phyloP scores from a whole-genome alignment of 1,284 basidiomycete genomes.

The Naganishia cerealis region DNA sequence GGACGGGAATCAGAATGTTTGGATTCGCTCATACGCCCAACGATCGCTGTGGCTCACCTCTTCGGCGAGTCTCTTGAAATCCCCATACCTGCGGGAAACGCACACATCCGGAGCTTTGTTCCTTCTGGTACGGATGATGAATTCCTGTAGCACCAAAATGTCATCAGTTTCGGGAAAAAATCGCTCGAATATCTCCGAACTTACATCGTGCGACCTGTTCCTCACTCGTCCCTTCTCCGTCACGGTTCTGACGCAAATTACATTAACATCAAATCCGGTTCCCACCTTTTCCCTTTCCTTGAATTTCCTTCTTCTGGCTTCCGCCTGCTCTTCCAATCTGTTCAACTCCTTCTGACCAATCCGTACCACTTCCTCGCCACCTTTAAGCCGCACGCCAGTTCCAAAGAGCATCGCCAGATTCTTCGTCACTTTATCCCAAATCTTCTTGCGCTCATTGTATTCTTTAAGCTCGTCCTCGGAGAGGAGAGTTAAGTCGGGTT shows the following conservation, averaged over 20 bases:
- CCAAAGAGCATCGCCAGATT: constrained; percentile 77
- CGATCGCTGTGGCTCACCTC: constrained; percentile 61
- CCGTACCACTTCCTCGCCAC: constrained; percentile 81
- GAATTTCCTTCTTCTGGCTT: constrained; percentile 54
- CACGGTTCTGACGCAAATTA: constrained; percentile 78
- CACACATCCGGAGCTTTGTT: constrained; percentile 72
- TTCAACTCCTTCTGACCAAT: constrained; percentile 77
- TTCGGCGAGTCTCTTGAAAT: constrained; percentile 81
- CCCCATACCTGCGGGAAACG: constrained; percentile 90
- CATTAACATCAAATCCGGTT: constrained; percentile 77
- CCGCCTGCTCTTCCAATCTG: constrained; percentile 68
- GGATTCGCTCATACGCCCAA: constrained; percentile 2
- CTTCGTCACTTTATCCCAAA: constrained; percentile 72
- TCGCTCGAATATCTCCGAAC: constrained; percentile 32
- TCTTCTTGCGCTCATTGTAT: constrained; percentile 62
- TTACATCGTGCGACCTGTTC: constrained; percentile 78
- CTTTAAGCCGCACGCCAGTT: constrained; percentile 74
- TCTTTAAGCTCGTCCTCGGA: constrained; percentile 60
- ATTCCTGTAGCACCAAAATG: constrained; percentile 65
- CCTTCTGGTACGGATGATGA: constrained; percentile 83
- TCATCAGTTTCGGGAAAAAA: constrained; percentile 18
- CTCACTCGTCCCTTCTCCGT: constrained; percentile 78
- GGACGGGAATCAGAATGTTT: not conserved
- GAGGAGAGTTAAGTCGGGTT: constrained; percentile 43
- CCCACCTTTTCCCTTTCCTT: constrained; percentile 56